These are phyloP conservation scores for Phragmites australis DNA, from an alignment of 176 grass and related monocot species.

Conservation along the genomic window DNA sequence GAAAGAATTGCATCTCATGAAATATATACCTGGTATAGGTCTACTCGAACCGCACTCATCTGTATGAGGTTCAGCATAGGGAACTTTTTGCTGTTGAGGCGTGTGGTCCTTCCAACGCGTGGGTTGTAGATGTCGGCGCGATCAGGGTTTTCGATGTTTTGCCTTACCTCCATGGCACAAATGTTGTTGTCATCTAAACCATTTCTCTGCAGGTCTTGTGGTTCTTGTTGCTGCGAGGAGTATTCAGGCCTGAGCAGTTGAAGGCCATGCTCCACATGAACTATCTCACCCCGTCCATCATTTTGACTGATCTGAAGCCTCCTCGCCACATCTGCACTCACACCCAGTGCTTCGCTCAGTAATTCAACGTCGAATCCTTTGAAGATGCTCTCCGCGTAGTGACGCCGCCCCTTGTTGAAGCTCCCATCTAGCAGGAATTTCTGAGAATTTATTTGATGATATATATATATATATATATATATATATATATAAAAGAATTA, in stretches of 20 bases:
- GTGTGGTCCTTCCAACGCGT: neutral
- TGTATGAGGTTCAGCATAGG: neutral
- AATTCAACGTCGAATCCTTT: neutral
- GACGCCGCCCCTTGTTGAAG: neutral
- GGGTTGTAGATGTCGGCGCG: neutral
- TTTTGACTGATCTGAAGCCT: neutral
- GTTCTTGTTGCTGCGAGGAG: too few species aligned
- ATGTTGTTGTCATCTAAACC: neutral
- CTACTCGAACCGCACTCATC: neutral
- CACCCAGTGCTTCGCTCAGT: neutral
- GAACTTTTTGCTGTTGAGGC: neutral
- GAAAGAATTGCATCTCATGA: too few species aligned
- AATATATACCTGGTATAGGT: neutral
- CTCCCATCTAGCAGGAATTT: neutral
- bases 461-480: too few species aligned
- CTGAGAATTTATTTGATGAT: too few species aligned
- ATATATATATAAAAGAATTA: too few species aligned
- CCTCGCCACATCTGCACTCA: neutral
- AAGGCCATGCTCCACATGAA: neutral
- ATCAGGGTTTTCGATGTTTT: neutral
- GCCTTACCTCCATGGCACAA: neutral
- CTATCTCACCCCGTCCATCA: neutral
- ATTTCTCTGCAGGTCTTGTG: too few species aligned
- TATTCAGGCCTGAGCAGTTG: neutral
- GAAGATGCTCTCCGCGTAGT: neutral